phyloP scores from a whole-genome alignment of 768 basidiomycete species.

The Suillus fuscotomentosus region DNA sequence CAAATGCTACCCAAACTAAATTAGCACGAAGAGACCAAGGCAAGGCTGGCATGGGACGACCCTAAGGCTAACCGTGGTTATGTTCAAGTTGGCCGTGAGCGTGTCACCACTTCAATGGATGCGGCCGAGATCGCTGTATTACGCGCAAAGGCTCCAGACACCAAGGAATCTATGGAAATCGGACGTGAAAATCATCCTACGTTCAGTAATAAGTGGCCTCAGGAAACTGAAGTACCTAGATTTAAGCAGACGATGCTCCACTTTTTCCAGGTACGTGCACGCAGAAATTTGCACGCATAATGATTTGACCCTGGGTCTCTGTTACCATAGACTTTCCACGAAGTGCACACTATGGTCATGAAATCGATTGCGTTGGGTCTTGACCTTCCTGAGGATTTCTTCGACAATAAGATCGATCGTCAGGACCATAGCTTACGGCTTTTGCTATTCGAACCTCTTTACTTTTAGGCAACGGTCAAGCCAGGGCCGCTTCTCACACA shows the following conservation, averaged over 20 bases:
- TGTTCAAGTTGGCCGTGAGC: constrained; percentile 77
- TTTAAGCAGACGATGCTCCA: constrained; percentile 74
- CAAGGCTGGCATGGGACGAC: constrained; percentile 67
- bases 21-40: constrained; percentile 49
- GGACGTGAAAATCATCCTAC: constrained; percentile 78
- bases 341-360: constrained; percentile 76
- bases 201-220: constrained; percentile 84
- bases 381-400: constrained; percentile 68
- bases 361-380: constrained; percentile 83
- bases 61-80: constrained; percentile 86
- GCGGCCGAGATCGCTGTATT: constrained; percentile 70
- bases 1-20: constrained; percentile 3
- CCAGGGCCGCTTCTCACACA: constrained; percentile 82
- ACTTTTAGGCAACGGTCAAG: constrained; percentile 63
- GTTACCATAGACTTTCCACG: constrained; percentile 62
- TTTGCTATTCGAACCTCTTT: constrained; percentile 61
- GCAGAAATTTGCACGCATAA: background rate
- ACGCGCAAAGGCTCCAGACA: constrained; percentile 75
- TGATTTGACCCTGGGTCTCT: constrained; percentile 9
- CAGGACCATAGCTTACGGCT: constrained; percentile 82
- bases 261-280: constrained; percentile 61
- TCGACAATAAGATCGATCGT: constrained; percentile 71
- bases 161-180: constrained; percentile 87
- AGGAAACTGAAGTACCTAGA: constrained; percentile 54
- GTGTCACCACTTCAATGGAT: constrained; percentile 65